Percentiles rank a stretch among this genome's conserved stretches.
Evolutionary conservation across 441 rosid species (phyloP).

Genomic region (Capsella rubella): DNA sequence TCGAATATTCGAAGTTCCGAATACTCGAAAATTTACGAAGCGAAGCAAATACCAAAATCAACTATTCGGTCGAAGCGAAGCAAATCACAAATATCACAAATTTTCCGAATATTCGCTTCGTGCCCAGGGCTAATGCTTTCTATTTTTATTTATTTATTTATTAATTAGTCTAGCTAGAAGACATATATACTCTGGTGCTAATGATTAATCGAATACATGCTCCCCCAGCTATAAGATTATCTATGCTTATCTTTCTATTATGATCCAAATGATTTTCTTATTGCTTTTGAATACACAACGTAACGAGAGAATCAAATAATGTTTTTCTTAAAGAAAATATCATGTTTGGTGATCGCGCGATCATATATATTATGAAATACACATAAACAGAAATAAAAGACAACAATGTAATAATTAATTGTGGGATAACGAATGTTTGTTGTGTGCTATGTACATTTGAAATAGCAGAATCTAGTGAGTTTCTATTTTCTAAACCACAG

Average conservation of each 20-base stretch:
- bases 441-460: constrained; percentile 12
- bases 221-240: constrained; percentile 34
- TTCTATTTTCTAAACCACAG: constrained; percentile 44
- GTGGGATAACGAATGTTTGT: constrained; percentile 37
- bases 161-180: background rate
- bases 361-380: constrained; percentile 23
- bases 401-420: constrained; percentile 23
- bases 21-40: too few relatives aligned
- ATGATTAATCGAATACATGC: constrained; percentile 36
- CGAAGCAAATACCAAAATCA: too few relatives aligned
- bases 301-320: background rate
- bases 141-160: too few relatives aligned
- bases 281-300: background rate
- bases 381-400: constrained; percentile 2
- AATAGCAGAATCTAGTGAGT: constrained; percentile 45
- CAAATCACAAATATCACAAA: too few relatives aligned
- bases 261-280: constrained; percentile 19
- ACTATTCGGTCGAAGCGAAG: too few relatives aligned
- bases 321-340: background rate
- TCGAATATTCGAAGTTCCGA: too few relatives aligned
- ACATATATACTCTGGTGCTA: background rate
- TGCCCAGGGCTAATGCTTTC: too few relatives aligned
- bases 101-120: too few relatives aligned
- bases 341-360: constrained; percentile 4
- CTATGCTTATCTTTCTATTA: constrained; percentile 7